Base-by-base conservation (phyloP, 106 monocot genomes). In the Platanthera guangdongensis region DNA sequence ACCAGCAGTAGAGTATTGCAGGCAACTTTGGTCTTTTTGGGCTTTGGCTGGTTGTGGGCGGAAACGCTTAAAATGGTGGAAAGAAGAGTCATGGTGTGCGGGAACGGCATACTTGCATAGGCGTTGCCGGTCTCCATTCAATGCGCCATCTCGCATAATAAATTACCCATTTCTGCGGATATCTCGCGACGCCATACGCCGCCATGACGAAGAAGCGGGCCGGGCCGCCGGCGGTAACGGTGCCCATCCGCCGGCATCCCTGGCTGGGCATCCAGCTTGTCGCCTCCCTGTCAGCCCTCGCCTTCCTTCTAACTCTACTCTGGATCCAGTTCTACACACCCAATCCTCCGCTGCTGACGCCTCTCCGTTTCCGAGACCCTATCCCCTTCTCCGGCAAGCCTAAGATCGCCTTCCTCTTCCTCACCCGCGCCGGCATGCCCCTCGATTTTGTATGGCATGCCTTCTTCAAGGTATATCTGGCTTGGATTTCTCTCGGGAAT, bases 361-460 rank as follows among this genome's bases (percentile, higher is more conserved):
- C 13, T 47, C 45, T 80, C 63, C 63, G 11, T 7, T 50, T 30
- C 54, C 69, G 57, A 25, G 46, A 70, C 60, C 73, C 64, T 11
- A 0, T 46, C 12, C 51, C 68, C 10, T 87, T 82, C 78, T 25
- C 77, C 52, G 85, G 90, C 1, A n/a, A 12, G 48, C 90, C 89
- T 8, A 97, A 92, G 82, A 79, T 97, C 72, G 91, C 97, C 16
- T 97, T 97, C 83, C 78, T 97, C 70, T 97, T 97, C 85, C 83
- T 97, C 50, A 85, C 82, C 13, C 85, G 94, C 46, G 47, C 82
- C 15, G 73, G 73, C 19, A 78, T 97, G 51, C 93, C 91, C 57
- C 89, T 97, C 60, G 97, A 97, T 78, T 97, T 97, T 83, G 74
- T 97, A 9, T 97, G 97, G 97, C 82, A 94, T 80, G 46, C 80